Conservation (phyloP, 73 alveolate genomes). For the Blepharisma stoltei region DNA sequence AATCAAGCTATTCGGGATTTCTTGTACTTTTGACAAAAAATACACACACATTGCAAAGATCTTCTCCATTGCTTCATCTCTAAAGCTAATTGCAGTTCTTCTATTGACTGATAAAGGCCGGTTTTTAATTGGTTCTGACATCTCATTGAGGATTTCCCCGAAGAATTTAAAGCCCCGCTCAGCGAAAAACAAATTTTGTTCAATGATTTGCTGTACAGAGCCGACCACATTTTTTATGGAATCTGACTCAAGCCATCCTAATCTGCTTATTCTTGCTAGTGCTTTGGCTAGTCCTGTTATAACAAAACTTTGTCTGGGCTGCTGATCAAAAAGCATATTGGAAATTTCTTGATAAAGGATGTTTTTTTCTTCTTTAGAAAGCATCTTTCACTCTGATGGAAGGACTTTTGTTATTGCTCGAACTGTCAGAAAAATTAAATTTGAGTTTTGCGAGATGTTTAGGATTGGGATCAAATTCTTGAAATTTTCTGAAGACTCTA, state of each 20-base stretch:
- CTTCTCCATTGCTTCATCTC: background rate
- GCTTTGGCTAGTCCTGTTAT: background rate
- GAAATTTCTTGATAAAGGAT: background rate
- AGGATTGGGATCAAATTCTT: no score
- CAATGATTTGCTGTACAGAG: background rate
- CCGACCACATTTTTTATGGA: background rate
- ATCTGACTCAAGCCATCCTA: background rate
- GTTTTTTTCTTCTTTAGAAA: background rate
- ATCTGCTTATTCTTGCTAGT: background rate
- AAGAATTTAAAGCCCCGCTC: background rate
- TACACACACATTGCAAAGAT: no score
- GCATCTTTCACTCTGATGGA: background rate
- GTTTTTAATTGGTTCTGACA: constrained; percentile 20
- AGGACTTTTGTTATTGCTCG: background rate
- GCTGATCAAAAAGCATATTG: background rate
- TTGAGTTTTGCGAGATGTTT: no score
- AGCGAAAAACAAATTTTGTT: background rate
- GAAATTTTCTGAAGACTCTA: no score
- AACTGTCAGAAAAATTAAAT: no score
- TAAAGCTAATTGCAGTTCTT: background rate
- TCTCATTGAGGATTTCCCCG: background rate
- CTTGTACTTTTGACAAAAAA: background rate
- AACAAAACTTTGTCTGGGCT: background rate
- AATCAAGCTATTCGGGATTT: background rate
- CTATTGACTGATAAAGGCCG: background rate